These are phyloP conservation scores for Wickerhamiella parazyma DNA, from an alignment of 805 yeast species.

Conservation along the genomic window DNA sequence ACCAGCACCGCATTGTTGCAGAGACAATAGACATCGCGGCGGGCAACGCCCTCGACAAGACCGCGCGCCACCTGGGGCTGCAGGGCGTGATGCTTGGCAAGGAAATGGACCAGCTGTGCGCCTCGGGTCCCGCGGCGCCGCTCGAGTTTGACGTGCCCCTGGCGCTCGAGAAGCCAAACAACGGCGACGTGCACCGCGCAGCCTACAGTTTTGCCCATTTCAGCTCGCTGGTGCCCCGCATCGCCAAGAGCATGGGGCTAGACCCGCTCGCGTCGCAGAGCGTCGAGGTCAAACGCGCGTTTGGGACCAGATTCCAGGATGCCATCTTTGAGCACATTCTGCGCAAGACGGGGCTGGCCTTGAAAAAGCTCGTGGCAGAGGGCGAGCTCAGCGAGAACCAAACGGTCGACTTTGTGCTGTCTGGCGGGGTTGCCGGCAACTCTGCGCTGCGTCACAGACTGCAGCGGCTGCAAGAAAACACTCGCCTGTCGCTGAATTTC, in stretches of 20 bases:
- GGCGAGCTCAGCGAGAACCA: conserved; percentile 21
- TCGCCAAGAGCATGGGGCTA: conserved; percentile 13
- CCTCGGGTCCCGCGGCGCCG: conserved; percentile 20
- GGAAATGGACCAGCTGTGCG: conserved; percentile 52
- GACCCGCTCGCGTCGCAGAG: conserved; percentile 15
- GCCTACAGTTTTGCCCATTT: conserved; percentile 74
- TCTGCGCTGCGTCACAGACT: conserved; percentile 20
- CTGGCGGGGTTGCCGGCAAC: conserved; percentile 94
- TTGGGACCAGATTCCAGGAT: conserved; percentile 35
- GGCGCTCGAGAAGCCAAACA: conserved; percentile 38
- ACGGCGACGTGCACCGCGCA: conserved; percentile 31
- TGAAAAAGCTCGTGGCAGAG: conserved; percentile 18
- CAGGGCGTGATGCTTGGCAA: conserved; percentile 76
- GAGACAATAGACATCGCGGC: conserved; percentile 79
- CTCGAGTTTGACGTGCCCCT: conserved; percentile 28
- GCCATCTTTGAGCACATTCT: conserved; percentile 60
- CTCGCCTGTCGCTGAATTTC: conserved; percentile 23
- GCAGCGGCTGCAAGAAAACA: conserved; percentile 13
- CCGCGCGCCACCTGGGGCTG: conserved; percentile 74
- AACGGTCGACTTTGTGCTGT: conserved; percentile 46
- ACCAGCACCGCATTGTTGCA: conserved; percentile 57
- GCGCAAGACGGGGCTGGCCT: conserved; percentile 43
- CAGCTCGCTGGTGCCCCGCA: conserved; percentile 37
- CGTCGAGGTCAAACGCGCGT: conserved; percentile 13
- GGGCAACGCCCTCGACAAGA: conserved; percentile 88